A percentile compares a stretch with the other conserved stretches of the same genome.
phyloP scores from a whole-genome alignment of 164 flowering plant genomes.

The Annona cherimola region DNA sequence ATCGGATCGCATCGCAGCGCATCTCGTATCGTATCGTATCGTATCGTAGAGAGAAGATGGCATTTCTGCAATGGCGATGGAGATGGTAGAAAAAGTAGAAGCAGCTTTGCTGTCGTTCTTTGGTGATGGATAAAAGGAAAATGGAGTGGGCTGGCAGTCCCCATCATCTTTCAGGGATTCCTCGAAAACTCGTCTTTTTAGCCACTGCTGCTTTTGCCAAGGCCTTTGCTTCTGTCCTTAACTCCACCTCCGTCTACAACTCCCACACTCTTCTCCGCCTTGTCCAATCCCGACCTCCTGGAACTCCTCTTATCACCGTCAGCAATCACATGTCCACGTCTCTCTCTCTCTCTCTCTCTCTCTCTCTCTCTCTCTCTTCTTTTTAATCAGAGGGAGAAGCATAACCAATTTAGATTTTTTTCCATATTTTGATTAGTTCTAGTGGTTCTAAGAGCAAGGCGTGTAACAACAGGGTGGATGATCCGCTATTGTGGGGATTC shows the following conservation, averaged over 20 bases:
- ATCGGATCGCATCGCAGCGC: too few species aligned
- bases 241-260: slow-evolving; percentile 12
- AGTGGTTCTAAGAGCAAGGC: background rate
- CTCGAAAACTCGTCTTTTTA: slow-evolving; percentile 1
- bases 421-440: background rate
- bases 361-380: background rate
- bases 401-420: background rate
- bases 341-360: background rate
- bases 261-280: slow-evolving; percentile 7
- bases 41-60: too few species aligned
- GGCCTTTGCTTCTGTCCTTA: slow-evolving; percentile 4
- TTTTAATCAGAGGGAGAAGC: background rate
- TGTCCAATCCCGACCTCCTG: slow-evolving; percentile 6
- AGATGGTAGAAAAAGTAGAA: too few species aligned
- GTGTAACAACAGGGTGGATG: slow-evolving; percentile 66
- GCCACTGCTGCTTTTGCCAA: slow-evolving; percentile 13
- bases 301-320: slow-evolving; percentile 11
- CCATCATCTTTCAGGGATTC: slow-evolving; percentile 8
- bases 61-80: too few species aligned
- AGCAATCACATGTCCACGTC: slow-evolving; percentile 19
- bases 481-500: slow-evolving; percentile 94
- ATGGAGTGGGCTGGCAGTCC: slow-evolving; percentile 13
- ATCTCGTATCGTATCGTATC: too few species aligned
- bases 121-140: background rate
- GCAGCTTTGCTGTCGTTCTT: too few species aligned